Conservation (phyloP, 140 eudicot genomes). For the Senecio squalidus region DNA sequence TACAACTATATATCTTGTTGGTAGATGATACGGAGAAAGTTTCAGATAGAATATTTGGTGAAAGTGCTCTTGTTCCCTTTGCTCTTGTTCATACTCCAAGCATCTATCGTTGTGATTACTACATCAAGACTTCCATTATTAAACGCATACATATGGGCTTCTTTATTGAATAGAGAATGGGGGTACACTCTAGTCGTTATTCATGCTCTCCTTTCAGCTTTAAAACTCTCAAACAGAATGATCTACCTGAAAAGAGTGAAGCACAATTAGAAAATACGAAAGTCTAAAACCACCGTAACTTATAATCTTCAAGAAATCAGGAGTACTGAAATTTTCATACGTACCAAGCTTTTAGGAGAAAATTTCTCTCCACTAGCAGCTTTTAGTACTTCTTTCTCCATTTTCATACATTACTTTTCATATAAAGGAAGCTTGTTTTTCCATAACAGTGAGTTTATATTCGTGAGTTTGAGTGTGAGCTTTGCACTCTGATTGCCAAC, state of each 20-base stretch:
- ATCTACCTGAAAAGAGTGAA: slow-evolving; percentile 24
- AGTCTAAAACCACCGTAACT: background rate
- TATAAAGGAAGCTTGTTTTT: no score
- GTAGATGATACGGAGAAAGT: no score
- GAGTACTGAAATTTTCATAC: no score
- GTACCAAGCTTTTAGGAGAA: slow-evolving; percentile 39
- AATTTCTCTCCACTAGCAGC: no score
- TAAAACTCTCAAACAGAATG: slow-evolving; percentile 35
- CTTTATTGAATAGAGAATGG: background rate
- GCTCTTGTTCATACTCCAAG: slow-evolving; percentile 32
- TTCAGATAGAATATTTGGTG: background rate
- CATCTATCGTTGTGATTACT: slow-evolving; percentile 21
- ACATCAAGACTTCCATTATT: slow-evolving; percentile 33
- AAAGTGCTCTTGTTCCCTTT: slow-evolving; percentile 4
- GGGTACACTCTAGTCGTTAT: slow-evolving; percentile 35
- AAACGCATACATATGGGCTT: slow-evolving; percentile 31
- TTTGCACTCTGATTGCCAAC: no score
- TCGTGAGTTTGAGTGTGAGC: no score
- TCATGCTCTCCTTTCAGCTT: slow-evolving; percentile 34
- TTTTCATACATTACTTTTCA: no score
- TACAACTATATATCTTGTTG: no score
- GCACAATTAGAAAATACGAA: background rate
- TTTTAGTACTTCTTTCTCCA: no score
- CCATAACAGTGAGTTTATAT: no score
- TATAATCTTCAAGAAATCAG: background rate